A percentile compares a stretch with the other conserved stretches of the same genome.
phyloP scores from a whole-genome alignment of 176 grass and related monocot species.

The Carex cristatella region DNA sequence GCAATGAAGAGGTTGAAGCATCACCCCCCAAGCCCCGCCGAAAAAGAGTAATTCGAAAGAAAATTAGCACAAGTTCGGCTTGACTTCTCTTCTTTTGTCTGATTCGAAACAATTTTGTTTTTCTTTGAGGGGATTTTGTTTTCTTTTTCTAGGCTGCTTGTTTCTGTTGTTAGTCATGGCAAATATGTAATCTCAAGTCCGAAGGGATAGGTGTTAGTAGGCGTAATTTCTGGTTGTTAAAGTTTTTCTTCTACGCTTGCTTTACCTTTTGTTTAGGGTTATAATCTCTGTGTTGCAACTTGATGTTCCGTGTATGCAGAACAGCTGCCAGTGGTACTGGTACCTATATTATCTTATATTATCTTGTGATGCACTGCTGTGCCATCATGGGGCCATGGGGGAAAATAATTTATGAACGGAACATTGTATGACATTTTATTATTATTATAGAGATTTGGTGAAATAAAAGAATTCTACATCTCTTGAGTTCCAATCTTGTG shows the following conservation, averaged over 20 bases:
- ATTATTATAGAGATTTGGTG: constrained; percentile 11
- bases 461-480: not conserved
- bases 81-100: constrained; percentile 24
- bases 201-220: not conserved
- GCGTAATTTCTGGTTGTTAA: constrained; percentile 1
- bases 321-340: not conserved
- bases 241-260: not conserved
- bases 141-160: not conserved
- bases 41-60: constrained; percentile 88
- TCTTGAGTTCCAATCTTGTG: not conserved
- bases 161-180: constrained; percentile 11
- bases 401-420: not conserved
- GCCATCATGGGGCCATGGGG: not conserved
- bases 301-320: not conserved
- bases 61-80: constrained; percentile 51
- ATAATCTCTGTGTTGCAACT: not conserved
- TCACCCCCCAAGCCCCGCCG: constrained; percentile 51
- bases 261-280: not conserved
- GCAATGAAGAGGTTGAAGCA: constrained; percentile 48
- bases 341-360: not conserved
- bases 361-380: not conserved
- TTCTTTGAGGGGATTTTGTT: constrained; percentile 29
- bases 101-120: constrained; percentile 58
- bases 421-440: not conserved
- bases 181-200: not conserved